Evolutionary conservation across 179 eudicot genomes (phyloP).

Genomic region (Actinidia arguta): DNA sequence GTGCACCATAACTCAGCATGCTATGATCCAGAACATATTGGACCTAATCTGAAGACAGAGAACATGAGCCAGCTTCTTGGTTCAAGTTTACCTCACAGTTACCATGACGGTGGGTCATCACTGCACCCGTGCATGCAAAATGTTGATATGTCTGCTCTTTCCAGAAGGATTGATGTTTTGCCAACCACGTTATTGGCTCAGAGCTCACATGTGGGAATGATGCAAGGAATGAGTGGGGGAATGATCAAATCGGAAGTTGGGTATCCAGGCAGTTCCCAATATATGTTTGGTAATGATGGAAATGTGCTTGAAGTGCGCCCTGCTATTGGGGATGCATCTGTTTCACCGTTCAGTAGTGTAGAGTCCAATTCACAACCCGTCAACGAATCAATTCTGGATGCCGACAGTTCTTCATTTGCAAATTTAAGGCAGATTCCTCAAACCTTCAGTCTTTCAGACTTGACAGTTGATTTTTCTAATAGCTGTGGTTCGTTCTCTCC

Average conservation of each 20-base stretch:
- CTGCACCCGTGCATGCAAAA: conserved; percentile 50
- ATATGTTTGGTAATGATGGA: conserved; percentile 53
- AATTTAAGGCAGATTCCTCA: conserved; percentile 67
- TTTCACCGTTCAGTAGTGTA: conserved; percentile 60
- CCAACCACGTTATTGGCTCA: conserved; percentile 63
- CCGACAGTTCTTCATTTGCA: conserved; percentile 53
- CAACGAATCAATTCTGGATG: conserved; percentile 54
- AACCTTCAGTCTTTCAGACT: conserved; percentile 66
- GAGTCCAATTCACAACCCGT: conserved; percentile 59
- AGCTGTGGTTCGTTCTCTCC: conserved; percentile 39
- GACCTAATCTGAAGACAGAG: conserved; percentile 57
- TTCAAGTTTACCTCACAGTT: conserved; percentile 47
- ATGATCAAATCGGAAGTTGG: conserved; percentile 69
- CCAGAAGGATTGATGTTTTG: conserved; percentile 55
- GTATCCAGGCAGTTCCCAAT: conserved; percentile 48
- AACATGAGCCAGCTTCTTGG: conserved; percentile 51
- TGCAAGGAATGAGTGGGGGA: conserved; percentile 70
- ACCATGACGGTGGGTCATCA: conserved; percentile 61
- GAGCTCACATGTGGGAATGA: conserved; percentile 57
- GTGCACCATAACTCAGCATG: conserved; percentile 70
- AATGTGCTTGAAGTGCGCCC: conserved; percentile 59
- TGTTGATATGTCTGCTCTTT: conserved; percentile 54
- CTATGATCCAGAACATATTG: conserved; percentile 55
- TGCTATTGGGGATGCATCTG: conserved; percentile 56
- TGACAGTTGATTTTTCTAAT: conserved; percentile 64